These are phyloP conservation scores for Anthostomella pinea DNA, from an alignment of 2,329 filamentous ascomycete genomes.

Conservation along the genomic window DNA sequence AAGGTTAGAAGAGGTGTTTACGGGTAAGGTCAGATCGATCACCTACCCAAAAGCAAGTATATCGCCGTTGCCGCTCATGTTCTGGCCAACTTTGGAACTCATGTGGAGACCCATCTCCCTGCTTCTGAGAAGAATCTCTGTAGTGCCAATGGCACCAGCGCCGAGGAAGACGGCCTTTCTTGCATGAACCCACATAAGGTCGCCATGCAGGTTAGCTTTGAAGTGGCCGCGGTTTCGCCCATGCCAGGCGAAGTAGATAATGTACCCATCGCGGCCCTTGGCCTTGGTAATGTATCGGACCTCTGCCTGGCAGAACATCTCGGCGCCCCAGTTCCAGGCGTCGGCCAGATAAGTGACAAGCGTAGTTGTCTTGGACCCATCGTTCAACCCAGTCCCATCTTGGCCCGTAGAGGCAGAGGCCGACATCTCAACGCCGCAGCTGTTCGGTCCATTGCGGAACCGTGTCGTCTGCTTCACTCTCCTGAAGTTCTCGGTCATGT, in stretches of 20 bases:
- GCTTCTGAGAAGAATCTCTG: conserved; percentile 62
- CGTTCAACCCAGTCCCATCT: conserved; percentile 63
- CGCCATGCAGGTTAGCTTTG: conserved; percentile 50
- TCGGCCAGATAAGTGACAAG: conserved; percentile 66
- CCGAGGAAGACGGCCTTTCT: conserved; percentile 64
- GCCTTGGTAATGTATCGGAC: conserved; percentile 60
- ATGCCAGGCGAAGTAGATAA: conserved; percentile 65
- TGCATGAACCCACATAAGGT: conserved; percentile 66
- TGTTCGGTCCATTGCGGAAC: conserved; percentile 59
- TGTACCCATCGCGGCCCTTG: conserved; percentile 51
- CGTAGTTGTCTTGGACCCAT: conserved; percentile 65
- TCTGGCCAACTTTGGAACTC: conserved; percentile 55
- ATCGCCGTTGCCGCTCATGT: conserved; percentile 66
- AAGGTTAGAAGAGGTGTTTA: conserved; percentile 15
- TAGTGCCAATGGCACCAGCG: conserved; percentile 62
- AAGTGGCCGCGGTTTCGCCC: conserved; percentile 56
- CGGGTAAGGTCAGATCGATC: conserved; percentile 1
- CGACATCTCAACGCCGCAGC: conserved; percentile 62
- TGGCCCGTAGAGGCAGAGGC: conserved; percentile 59
- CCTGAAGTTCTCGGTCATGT: conserved; percentile 51
- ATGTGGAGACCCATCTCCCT: conserved; percentile 55
- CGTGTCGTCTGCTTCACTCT: conserved; percentile 60
- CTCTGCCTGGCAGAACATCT: conserved; percentile 69
- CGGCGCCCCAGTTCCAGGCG: conserved; percentile 70
- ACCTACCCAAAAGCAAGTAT: conserved; percentile 60